These are phyloP conservation scores for Candida ascalaphidarum DNA, from an alignment of 805 yeast genomes.

Conservation along the genomic window DNA sequence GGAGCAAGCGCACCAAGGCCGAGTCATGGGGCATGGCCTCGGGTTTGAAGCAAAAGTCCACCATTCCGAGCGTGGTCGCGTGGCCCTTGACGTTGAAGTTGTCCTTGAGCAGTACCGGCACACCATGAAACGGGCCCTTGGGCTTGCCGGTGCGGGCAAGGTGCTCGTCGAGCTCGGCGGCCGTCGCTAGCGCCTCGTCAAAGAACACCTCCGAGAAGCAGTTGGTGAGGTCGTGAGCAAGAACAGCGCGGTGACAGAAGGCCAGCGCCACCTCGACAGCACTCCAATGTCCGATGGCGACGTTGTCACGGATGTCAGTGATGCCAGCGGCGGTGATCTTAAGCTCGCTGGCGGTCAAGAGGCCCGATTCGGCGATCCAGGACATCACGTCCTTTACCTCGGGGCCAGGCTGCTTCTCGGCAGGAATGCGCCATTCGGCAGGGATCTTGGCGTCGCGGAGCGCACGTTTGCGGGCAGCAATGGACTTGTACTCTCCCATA, in stretches of 20 bases:
- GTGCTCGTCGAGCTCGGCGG: conserved; percentile 15
- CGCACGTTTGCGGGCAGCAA: conserved; percentile 32
- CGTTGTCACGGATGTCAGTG: conserved; percentile 14
- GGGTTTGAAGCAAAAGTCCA: conserved; percentile 31
- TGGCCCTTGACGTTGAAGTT: conserved; percentile 38
- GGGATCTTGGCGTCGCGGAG: conserved; percentile 36
- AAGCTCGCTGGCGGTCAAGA: conserved; percentile 21
- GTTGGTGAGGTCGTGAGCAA: conserved; percentile 46
- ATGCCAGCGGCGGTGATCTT: conserved; percentile 31
- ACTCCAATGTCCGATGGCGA: conserved; percentile 20
- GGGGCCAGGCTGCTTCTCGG: conserved; percentile 18
- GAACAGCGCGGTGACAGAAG: conserved; percentile 49
- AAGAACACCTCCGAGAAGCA: conserved; percentile 30
- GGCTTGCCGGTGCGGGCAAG: conserved; percentile 8
- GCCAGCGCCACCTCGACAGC: conserved; percentile 43
- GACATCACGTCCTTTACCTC: conserved; percentile 26
- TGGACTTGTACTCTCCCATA: conserved; percentile 20
- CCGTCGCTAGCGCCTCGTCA: conserved; percentile 17
- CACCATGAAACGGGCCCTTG: conserved; percentile 22
- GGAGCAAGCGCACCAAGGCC: conserved; percentile 30
- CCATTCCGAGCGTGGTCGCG: conserved; percentile 42
- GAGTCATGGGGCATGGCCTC: conserved; percentile 24
- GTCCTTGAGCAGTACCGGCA: conserved; percentile 31
- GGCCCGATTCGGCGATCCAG: conserved; percentile 28
- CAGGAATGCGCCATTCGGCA: conserved; percentile 36